Percentiles rank a stretch among this genome's conserved stretches.
Conservation (phyloP, 495 filamentous ascomycete species). For the Tuber aestivum region DNA sequence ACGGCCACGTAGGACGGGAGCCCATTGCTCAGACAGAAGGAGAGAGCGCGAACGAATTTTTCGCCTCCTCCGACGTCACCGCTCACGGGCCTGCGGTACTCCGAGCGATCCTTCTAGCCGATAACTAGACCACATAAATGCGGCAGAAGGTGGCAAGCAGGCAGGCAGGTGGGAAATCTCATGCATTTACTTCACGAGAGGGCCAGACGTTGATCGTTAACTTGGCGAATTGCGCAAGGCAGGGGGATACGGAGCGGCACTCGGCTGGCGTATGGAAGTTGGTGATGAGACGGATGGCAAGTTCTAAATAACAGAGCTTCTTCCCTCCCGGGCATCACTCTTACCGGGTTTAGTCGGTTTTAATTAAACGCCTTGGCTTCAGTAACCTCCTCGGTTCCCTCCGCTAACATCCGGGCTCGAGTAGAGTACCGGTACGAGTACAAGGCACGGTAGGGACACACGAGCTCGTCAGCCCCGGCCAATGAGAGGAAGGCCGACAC, state of each 20-base stretch:
- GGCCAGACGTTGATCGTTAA: neutral
- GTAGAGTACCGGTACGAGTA: too few relatives aligned
- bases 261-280: neutral
- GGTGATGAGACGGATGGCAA: neutral
- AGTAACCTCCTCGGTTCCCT: too few relatives aligned
- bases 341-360: too few relatives aligned
- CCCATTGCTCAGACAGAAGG: too few relatives aligned
- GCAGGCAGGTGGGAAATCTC: too few relatives aligned
- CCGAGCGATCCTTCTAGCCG: neutral
- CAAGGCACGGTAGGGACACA: too few relatives aligned
- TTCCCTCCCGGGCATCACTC: neutral
- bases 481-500: neutral
- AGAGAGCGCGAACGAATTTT: neutral
- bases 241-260: neutral
- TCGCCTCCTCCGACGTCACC: neutral
- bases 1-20: neutral
- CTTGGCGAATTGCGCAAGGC: neutral
- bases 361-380: too few relatives aligned
- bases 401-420: too few relatives aligned
- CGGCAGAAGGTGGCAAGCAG: neutral
- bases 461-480: neutral
- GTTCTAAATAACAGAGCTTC: neutral
- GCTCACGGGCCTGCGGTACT: too few relatives aligned
- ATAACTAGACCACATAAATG: neutral
- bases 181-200: neutral